phyloP scores from a whole-genome alignment of 768 basidiomycete species.

The Guyanaporus albipodus region DNA sequence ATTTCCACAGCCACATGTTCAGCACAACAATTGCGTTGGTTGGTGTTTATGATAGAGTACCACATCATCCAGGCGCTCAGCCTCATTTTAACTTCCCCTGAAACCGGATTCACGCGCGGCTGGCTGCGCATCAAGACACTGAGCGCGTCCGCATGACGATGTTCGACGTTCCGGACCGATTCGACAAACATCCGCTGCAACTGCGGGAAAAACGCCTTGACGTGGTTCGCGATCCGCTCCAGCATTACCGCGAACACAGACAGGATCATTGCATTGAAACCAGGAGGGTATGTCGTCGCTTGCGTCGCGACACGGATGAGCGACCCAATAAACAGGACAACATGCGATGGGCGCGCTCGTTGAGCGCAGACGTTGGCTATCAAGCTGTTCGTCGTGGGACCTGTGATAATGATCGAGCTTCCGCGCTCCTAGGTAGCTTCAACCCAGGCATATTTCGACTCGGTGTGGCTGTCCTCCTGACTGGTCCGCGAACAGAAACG shows the following conservation, averaged over 20 bases:
- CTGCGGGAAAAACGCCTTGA: conserved; percentile 98
- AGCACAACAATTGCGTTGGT: too few species aligned
- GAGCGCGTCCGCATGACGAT: conserved; percentile 78
- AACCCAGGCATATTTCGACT: too few species aligned
- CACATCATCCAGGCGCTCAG: too few species aligned
- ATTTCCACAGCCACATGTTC: too few species aligned
- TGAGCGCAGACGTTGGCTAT: conserved; percentile 92
- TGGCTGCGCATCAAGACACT: conserved; percentile 89
- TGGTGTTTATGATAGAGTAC: too few species aligned
- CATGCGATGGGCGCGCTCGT: conserved; percentile 94
- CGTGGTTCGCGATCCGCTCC: conserved; percentile 78
- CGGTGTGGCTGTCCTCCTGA: too few species aligned
- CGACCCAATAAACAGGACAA: conserved; percentile 92
- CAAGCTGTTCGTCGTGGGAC: conserved; percentile 90
- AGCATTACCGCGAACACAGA: conserved; percentile 83
- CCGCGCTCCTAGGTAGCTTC: too few species aligned
- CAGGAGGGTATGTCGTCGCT: conserved; percentile 84
- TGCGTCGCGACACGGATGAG: conserved; percentile 94
- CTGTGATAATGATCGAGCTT: too few species aligned
- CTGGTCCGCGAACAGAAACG: too few species aligned
- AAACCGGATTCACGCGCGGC: conserved; percentile 89
- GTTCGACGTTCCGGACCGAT: conserved; percentile 76
- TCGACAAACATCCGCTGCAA: conserved; percentile 96
- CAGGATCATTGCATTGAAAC: conserved; percentile 89
- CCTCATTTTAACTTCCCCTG: too few species aligned